Evolutionary conservation across 2,329 filamentous ascomycete genomes (phyloP), one percentile per base, ranked within the genome.

Genomic region (Apiospora malaysiana): DNA sequence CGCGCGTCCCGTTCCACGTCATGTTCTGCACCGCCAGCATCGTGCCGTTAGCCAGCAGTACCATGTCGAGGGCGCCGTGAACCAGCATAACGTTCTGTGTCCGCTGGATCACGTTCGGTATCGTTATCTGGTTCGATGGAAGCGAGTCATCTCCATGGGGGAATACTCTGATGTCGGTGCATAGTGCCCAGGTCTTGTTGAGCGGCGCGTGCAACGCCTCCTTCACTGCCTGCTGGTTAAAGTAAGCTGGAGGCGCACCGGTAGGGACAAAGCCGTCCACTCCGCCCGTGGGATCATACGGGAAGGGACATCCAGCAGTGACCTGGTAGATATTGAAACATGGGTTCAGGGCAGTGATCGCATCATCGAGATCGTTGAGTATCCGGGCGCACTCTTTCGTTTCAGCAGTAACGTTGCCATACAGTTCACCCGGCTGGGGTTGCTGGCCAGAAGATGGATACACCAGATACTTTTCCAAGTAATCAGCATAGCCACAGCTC

Each of bases 11-110:
- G 71, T 89, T 89, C 90, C 90, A 95, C 0, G 92, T 94, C 90
- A 95, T 93, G 82, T 94, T 94, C 78, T 95, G 93, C 71, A 95
- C 90, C 1, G 87, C 87, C 10, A 94, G 83, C 1, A 95, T 84
- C 0, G 92, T 92, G 21, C 92, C 93, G 78, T 93, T 92, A 76
- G 86, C 84, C 25, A 91, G 83, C 10, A 94, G 85, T 71, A 93
- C 86, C 77, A 87, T 92, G 81, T 94, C 93, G 16, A 92, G 85
- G 66, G 87, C 83, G 12, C 92, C 93, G 77, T 95, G 92, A 2
- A 86, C 91, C 76, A 96, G 90, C 74, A 96, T 86, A 9, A 93
- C 93, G 72, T 91, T 91, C 66, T 92, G 86, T 1, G 92, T 93
- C 43, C 85, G 84, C 76, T 95, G 92, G 73, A 95, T 93, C 43